Evolutionary conservation across 129 eudicot genomes (phyloP).

Genomic region (Mikania micrantha): DNA sequence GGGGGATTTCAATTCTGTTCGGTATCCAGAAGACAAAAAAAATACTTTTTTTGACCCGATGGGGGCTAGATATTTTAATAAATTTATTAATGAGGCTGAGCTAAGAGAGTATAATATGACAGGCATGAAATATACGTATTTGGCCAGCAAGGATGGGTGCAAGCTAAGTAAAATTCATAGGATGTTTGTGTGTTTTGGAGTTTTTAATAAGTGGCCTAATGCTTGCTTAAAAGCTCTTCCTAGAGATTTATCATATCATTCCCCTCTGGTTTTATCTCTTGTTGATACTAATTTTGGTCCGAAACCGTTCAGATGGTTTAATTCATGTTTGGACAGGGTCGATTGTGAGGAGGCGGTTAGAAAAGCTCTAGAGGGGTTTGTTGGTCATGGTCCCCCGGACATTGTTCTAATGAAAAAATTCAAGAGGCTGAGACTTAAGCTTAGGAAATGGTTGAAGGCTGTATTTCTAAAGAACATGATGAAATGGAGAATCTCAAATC

Average conservation of each 20-base stretch:
- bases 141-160: neutral
- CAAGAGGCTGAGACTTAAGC: neutral
- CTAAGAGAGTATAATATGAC: neutral
- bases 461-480: neutral
- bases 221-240: neutral
- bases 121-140: neutral
- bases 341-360: neutral
- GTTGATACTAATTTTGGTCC: neutral
- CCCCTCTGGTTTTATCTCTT: neutral
- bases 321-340: neutral
- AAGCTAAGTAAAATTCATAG: neutral
- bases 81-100: neutral
- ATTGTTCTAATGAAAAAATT: neutral
- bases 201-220: neutral
- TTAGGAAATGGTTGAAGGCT: neutral
- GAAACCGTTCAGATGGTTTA: neutral
- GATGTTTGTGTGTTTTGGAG: neutral
- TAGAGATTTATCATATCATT: neutral
- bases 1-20: neutral
- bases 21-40: neutral
- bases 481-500: neutral
- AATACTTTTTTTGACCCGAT: neutral
- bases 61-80: neutral
- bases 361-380: neutral
- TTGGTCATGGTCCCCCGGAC: neutral